phyloP scores from a whole-genome alignment of 495 filamentous ascomycete species.

The Neurospora sublineolata region DNA sequence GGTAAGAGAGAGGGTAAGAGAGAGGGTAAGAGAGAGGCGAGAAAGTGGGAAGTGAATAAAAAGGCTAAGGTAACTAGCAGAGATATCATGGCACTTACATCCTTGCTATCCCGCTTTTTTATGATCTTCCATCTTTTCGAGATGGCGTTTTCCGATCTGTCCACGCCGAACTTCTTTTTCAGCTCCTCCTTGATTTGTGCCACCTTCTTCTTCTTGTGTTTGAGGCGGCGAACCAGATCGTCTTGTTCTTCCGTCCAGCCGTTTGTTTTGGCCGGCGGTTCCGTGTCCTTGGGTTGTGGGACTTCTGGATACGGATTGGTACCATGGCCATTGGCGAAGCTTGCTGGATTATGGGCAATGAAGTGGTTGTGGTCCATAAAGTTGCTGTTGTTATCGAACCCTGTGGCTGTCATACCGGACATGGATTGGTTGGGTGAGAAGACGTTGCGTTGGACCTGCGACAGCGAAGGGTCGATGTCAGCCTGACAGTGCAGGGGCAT shows the following conservation, averaged over 20 bases:
- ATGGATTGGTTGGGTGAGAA: background rate
- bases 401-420: background rate
- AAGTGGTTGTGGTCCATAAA: background rate
- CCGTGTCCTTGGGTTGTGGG: background rate
- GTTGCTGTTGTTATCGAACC: background rate
- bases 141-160: background rate
- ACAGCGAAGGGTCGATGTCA: background rate
- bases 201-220: background rate
- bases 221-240: background rate
- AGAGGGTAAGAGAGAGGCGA: no score
- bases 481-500: background rate
- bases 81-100: background rate
- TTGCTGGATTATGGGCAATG: background rate
- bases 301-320: background rate
- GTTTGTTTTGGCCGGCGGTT: background rate
- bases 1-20: no score
- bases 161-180: background rate
- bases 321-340: background rate
- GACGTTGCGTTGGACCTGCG: background rate
- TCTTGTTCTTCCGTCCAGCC: background rate
- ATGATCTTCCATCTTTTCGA: background rate
- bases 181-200: background rate
- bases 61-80: no score
- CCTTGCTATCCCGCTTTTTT: background rate
- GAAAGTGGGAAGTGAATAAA: no score